Percentiles rank a stretch among this genome's conserved stretches.
Conservation (phyloP, 2,329 filamentous ascomycete species). For the Fusarium buxicola region DNA sequence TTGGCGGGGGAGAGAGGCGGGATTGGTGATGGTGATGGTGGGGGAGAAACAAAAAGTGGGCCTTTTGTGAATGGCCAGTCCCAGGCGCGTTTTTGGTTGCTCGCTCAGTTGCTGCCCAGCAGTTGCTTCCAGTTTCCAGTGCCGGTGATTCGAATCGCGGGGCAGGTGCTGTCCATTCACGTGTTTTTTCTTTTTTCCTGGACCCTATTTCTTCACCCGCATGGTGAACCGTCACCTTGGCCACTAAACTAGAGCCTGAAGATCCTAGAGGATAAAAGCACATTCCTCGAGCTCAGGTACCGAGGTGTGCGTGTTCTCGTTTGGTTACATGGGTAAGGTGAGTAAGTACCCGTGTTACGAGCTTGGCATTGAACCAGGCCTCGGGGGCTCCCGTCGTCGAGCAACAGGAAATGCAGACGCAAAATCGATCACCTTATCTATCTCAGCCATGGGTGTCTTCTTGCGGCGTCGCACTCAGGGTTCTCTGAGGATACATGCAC, state of each 20-base stretch:
- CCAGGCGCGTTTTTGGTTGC: slow-evolving; percentile 16
- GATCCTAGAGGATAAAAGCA: neutral
- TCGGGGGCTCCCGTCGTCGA: neutral
- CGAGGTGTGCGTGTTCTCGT: neutral
- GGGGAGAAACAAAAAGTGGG: slow-evolving; percentile 41
- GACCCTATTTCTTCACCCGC: slow-evolving; percentile 9
- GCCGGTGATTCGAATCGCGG: slow-evolving; percentile 22
- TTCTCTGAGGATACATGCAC: neutral
- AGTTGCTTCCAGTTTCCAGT: neutral
- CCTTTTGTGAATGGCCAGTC: slow-evolving; percentile 18
- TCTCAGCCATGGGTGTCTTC: neutral
- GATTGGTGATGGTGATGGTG: slow-evolving; percentile 39
- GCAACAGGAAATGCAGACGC: neutral
- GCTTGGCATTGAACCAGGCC: neutral
- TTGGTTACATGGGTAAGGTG: slow-evolving; percentile 6
- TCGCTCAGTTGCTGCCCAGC: slow-evolving; percentile 8
- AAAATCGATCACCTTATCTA: too few relatives aligned
- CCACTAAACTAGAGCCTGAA: slow-evolving; percentile 4
- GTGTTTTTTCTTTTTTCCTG: slow-evolving; percentile 19
- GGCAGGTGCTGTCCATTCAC: slow-evolving; percentile 28
- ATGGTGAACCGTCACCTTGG: slow-evolving; percentile 10
- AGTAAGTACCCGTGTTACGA: neutral
- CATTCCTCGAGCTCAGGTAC: neutral
- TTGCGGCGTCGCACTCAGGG: neutral
- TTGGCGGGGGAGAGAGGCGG: slow-evolving; percentile 41